Evolutionary conservation across 2,329 filamentous ascomycete species (phyloP).

Genomic region (Colletotrichum chlorophyti): DNA sequence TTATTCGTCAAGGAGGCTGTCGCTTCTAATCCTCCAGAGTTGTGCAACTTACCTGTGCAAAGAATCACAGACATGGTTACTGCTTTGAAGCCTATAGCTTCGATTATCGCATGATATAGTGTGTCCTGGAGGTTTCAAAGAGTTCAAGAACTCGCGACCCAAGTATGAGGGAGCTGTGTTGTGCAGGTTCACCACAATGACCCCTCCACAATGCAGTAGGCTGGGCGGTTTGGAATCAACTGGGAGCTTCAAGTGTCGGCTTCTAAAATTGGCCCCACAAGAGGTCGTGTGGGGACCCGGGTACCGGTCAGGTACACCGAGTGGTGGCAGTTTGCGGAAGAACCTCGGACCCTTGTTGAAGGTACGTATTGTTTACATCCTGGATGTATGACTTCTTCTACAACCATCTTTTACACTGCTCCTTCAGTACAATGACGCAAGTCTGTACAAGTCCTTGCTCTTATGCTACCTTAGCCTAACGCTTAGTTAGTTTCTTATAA

Average conservation of each 20-base stretch:
- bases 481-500: no score
- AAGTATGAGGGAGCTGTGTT: background rate
- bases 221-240: background rate
- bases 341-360: slow-evolving; percentile 16
- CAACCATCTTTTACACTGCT: background rate
- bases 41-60: slow-evolving; percentile 59
- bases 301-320: slow-evolving; percentile 8
- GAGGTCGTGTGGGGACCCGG: slow-evolving; percentile 14
- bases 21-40: background rate
- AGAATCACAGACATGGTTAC: slow-evolving; percentile 65
- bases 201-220: slow-evolving; percentile 26
- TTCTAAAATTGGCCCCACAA: slow-evolving; percentile 27
- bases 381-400: background rate
- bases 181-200: slow-evolving; percentile 11
- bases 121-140: background rate
- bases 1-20: background rate
- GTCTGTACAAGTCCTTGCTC: no score
- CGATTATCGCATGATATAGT: slow-evolving; percentile 27
- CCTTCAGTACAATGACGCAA: no score
- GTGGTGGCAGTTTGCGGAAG: slow-evolving; percentile 1
- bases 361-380: background rate
- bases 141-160: background rate
- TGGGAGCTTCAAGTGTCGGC: slow-evolving; percentile 22
- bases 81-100: slow-evolving; percentile 9
- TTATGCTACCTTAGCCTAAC: no score